These are phyloP conservation scores for Trichophyton schoenleinii DNA, from an alignment of 2,329 filamentous ascomycete species.

Conservation along the genomic window DNA sequence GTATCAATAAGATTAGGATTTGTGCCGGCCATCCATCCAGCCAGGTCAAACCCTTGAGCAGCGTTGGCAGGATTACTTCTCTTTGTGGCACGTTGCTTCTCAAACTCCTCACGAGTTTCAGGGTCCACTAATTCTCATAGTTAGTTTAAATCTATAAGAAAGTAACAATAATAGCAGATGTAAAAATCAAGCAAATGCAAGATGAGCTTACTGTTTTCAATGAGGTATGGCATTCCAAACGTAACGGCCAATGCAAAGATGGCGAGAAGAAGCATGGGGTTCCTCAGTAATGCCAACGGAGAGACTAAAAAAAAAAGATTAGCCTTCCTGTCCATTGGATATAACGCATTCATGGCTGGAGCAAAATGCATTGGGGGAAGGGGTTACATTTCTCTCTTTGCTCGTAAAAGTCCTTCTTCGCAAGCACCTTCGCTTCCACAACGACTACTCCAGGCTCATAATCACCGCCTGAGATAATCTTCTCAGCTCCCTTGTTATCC, in stretches of 20 bases:
- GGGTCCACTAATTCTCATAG: slow-evolving; percentile 61
- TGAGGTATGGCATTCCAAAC: slow-evolving; percentile 84
- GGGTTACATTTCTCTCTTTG: slow-evolving; percentile 60
- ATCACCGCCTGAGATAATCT: slow-evolving; percentile 24
- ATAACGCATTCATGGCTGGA: too few species aligned
- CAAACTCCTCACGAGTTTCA: slow-evolving; percentile 86
- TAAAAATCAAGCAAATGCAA: neutral
- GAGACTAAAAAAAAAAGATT: slow-evolving; percentile 44
- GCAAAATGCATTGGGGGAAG: too few species aligned
- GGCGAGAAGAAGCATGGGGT: slow-evolving; percentile 91
- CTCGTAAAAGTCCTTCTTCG: slow-evolving; percentile 61
- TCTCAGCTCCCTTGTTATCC: slow-evolving; percentile 59
- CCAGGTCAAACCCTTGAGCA: slow-evolving; percentile 54
- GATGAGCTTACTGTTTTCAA: slow-evolving; percentile 73
- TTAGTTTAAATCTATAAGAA: neutral
- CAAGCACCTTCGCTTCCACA: slow-evolving; percentile 51
- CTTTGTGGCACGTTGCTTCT: slow-evolving; percentile 54
- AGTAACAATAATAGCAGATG: too few species aligned
- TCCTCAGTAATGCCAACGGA: slow-evolving; percentile 72
- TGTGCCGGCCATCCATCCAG: slow-evolving; percentile 55
- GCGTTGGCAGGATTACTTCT: slow-evolving; percentile 34
- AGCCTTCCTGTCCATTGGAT: neutral
- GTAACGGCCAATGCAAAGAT: slow-evolving; percentile 71
- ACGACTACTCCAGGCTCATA: slow-evolving; percentile 32
- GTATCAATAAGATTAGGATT: slow-evolving; percentile 21